Percentiles rank a stretch among this genome's conserved stretches.
These are phyloP conservation scores for California macrophylla DNA, from an alignment of 441 rosid genomes.

Conservation along the genomic window DNA sequence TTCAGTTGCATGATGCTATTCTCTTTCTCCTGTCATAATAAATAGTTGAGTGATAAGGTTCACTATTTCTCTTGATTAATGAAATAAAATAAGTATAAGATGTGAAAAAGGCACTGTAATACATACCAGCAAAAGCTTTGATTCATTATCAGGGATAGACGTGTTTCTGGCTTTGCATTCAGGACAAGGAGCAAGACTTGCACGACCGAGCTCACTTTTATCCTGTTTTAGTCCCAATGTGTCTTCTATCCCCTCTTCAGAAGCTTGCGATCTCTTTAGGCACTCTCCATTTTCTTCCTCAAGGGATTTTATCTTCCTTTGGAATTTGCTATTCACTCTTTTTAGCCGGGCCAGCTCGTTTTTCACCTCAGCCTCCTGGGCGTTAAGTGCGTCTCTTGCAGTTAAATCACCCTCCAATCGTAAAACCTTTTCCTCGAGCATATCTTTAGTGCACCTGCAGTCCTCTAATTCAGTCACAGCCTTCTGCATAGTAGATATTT, in stretches of 20 bases:
- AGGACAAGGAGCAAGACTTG: constrained; percentile 20
- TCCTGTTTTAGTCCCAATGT: constrained; percentile 30
- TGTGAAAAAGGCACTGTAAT: neutral
- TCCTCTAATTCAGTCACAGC: constrained; percentile 33
- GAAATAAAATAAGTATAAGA: neutral
- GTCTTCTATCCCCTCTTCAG: constrained; percentile 35
- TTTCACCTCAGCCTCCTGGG: constrained; percentile 45
- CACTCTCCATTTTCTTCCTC: constrained; percentile 37
- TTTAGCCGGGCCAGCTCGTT: constrained; percentile 41
- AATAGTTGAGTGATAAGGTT: constrained; percentile 11
- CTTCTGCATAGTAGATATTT: constrained; percentile 30
- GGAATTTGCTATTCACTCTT: constrained; percentile 35
- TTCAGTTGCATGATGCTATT: constrained; percentile 6
- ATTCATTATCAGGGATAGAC: constrained; percentile 9
- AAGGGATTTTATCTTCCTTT: constrained; percentile 29
- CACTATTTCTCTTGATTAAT: neutral
- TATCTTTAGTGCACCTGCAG: constrained; percentile 21
- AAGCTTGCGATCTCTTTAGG: constrained; percentile 24
- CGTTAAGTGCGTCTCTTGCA: constrained; percentile 48
- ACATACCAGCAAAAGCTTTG: constrained; percentile 17
- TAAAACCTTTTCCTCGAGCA: constrained; percentile 36
- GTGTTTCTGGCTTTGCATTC: constrained; percentile 18
- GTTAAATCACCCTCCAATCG: constrained; percentile 29
- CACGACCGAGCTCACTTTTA: constrained; percentile 14
- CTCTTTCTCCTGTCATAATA: constrained; percentile 22